Evolutionary conservation across 306 rosid species (phyloP).

Genomic region (Cicer pinnatifidum): DNA sequence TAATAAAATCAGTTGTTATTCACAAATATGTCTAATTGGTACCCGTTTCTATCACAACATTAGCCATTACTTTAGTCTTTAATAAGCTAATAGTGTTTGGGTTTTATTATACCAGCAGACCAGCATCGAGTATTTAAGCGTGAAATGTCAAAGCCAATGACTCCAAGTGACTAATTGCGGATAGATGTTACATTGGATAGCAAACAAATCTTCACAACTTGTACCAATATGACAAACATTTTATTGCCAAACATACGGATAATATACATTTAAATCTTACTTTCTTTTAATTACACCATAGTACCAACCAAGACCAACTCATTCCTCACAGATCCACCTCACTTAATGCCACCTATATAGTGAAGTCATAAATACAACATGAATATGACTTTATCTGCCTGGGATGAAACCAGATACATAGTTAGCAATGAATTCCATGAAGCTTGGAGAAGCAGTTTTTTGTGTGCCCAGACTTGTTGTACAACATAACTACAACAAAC

Average conservation of each 20-base stretch:
- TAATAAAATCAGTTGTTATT: too few species aligned
- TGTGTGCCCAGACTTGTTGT: constrained; percentile 33
- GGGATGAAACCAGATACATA: constrained; percentile 24
- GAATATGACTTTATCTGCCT: neutral
- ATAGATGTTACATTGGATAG: neutral
- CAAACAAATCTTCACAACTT: constrained; percentile 6
- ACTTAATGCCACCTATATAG: constrained; percentile 30
- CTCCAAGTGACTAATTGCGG: neutral
- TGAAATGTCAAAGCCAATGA: neutral
- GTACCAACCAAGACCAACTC: constrained; percentile 31
- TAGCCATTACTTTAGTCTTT: too few species aligned
- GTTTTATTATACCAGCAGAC: neutral
- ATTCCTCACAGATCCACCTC: constrained; percentile 14
- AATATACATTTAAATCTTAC: constrained; percentile 8
- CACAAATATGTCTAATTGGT: too few species aligned
- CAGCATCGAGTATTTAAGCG: neutral
- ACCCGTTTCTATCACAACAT: too few species aligned
- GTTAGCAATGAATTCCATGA: constrained; percentile 63
- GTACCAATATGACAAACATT: neutral
- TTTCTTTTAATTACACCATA: neutral
- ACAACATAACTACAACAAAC: constrained; percentile 31
- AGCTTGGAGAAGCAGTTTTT: constrained; percentile 35
- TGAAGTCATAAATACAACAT: constrained; percentile 7
- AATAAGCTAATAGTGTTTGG: too few species aligned
- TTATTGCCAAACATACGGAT: neutral